These are phyloP conservation scores for Tricholoma matsutake DNA, from an alignment of 768 basidiomycete genomes.

Conservation along the genomic window DNA sequence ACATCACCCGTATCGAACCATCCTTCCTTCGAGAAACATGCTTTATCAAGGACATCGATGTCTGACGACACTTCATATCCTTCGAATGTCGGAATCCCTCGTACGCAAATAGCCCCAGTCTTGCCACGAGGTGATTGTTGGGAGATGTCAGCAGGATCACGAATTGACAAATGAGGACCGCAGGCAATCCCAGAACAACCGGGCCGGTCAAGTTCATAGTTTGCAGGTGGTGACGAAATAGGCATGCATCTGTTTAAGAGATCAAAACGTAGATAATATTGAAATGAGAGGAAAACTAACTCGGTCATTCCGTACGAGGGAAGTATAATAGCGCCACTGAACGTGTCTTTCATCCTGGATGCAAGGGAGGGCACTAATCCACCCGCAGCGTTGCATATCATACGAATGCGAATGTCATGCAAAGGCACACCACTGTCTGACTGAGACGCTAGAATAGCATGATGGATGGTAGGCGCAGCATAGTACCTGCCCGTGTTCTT, in stretches of 20 bases:
- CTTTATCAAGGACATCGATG: constrained; percentile 34
- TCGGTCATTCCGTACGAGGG: constrained; percentile 54
- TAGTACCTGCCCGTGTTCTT: constrained; percentile 46
- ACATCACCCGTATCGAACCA: constrained; percentile 54
- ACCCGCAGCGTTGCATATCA: constrained; percentile 51
- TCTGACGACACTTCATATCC: constrained; percentile 49
- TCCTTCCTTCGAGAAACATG: constrained; percentile 40
- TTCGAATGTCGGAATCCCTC: constrained; percentile 50
- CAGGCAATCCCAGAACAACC: constrained; percentile 48
- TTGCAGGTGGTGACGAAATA: constrained; percentile 41
- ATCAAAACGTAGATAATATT: background rate
- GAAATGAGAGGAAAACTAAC: background rate
- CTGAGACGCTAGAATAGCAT: constrained; percentile 42
- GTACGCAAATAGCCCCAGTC: constrained; percentile 51
- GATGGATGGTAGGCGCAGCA: constrained; percentile 48
- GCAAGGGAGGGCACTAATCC: constrained; percentile 53
- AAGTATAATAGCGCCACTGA: constrained; percentile 46
- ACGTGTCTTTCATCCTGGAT: constrained; percentile 42
- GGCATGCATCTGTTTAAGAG: constrained; percentile 41
- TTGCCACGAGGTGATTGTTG: constrained; percentile 35
- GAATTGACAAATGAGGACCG: constrained; percentile 45
- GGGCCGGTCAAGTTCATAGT: constrained; percentile 43
- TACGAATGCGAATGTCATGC: constrained; percentile 38
- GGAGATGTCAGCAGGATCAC: constrained; percentile 34
- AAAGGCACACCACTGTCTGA: constrained; percentile 28